Evolutionary conservation across 1,284 basidiomycete species (phyloP), one percentile per base, ranked within the genome.

Genomic region (Mycena sp.): DNA sequence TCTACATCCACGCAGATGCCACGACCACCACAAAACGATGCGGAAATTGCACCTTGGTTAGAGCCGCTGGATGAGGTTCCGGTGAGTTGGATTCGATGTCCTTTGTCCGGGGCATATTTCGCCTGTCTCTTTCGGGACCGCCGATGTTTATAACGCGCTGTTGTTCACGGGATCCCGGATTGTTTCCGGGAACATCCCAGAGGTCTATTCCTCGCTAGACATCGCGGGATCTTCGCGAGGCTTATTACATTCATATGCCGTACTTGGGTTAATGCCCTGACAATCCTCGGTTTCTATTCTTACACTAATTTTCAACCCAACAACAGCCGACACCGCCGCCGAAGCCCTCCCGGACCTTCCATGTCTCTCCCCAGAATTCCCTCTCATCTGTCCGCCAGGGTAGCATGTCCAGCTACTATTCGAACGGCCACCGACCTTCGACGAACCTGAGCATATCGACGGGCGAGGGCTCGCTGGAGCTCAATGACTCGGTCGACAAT

Each of bases 281-380:
- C 32, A 35, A 14, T 14, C 14, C 9, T 14, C 32, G 7, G 9
- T 35, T 35, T 35, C 41, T 50, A 41, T 46, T 56, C 44, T 44
- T 48, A 53, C 35, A 55, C 63, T 64, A 57, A 64, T 52, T 40
- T 52, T 35, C 41, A n/a, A n/a, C n/a, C 25, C 40, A 26, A 37
- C 53, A 56, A 58, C 65, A 80, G 78, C 78, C 78, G 17, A 77
- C 76, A 6, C 77, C 77, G 10, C 76, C 77, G 11, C 76, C 77
- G 26, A 78, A 80, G 62, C 66, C 69, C 10, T 61, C 70, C 30
- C 67, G 61, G 25, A 65, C 63, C 40, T 64, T 58, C 30, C 28
- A 62, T 62, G 52, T 57, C 54, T 61, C 63, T 16, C 63, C 50
- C 23, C 51, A 51, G 30, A 43, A 19, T 16, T 65, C 63, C 25